Evolutionary conservation across 2,329 filamentous ascomycete species (phyloP).

Genomic region (Cercospora zeina): DNA sequence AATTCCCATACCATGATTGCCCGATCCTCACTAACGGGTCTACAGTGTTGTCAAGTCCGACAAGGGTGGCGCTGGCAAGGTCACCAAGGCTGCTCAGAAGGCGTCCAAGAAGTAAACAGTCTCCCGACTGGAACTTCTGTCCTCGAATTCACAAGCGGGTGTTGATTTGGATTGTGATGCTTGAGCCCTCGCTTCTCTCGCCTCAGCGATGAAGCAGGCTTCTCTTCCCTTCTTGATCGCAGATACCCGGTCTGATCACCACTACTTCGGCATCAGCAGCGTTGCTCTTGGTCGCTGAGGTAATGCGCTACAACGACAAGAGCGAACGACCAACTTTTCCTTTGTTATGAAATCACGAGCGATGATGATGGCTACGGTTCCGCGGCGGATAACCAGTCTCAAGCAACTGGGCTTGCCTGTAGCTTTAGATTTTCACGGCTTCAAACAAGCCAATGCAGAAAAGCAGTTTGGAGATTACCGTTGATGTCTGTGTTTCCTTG

Average conservation of each 20-base stretch:
- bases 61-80: slow-evolving; percentile 52
- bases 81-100: slow-evolving; percentile 51
- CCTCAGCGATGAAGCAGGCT: slow-evolving; percentile 18
- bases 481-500: background rate
- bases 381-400: slow-evolving; percentile 31
- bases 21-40: background rate
- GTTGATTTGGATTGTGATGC: slow-evolving; percentile 29
- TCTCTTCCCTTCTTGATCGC: slow-evolving; percentile 25
- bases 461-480: slow-evolving; percentile 25
- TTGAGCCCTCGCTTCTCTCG: slow-evolving; percentile 22
- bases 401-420: slow-evolving; percentile 33
- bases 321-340: slow-evolving; percentile 34
- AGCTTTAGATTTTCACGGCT: slow-evolving; percentile 37
- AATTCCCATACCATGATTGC: background rate
- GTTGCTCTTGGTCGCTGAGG: slow-evolving; percentile 31
- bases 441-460: slow-evolving; percentile 21
- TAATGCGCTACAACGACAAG: slow-evolving; percentile 27
- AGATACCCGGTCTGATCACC: slow-evolving; percentile 27
- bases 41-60: slow-evolving; percentile 47
- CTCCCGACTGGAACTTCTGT: slow-evolving; percentile 25
- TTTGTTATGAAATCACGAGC: slow-evolving; percentile 40
- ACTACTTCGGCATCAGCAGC: slow-evolving; percentile 26
- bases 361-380: slow-evolving; percentile 33
- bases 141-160: slow-evolving; percentile 27
- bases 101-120: slow-evolving; percentile 44